Base-by-base conservation (phyloP, 2,329 filamentous ascomycete genomes). In the Aurifilum marmelostoma region DNA sequence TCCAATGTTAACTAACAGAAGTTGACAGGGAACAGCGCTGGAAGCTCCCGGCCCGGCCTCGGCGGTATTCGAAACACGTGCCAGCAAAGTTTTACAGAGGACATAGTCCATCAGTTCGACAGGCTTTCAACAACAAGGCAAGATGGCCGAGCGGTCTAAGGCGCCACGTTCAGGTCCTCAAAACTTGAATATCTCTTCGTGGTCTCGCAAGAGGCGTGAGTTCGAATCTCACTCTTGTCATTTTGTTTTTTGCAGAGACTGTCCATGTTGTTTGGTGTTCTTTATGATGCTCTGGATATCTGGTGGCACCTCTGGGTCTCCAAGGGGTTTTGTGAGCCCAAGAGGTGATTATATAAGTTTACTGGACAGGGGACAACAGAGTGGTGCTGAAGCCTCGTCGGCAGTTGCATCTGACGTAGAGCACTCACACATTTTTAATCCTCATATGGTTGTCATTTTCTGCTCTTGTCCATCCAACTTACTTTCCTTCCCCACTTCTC, bases 71-170 rank as follows among this genome's bases (percentile, higher is more conserved):
- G 29, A 3, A 8, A 60, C 18, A 60, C n/a, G 11, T 37, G 32
- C 7, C 5, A 27, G 58, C 21, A 32, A 7, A 18, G 0, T 37
- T 21, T 24, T 14, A 5, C 11, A 14, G 3, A 8, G 9, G 16
- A 16, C 8, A 58, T 58, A 18, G 34, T 39, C 4, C 1, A 37
- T 11, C 11, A 14, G 9, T 1, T 21, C n/a, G 11, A 14, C 3
- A 3, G 8, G 1, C 21, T 12, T 16, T 12, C 18, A 60, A 41
- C 7, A 24, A 5, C 3, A 16, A 24, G 59, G 59, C 59, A 62
- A 62, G 59, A 62, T 61, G 59, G 59, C 59, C 59, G 59, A 61
- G 59, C 59, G 59, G 59, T 61, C 59, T 41, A 61, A 61, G 59
- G 59, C 59, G 59, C 59, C 39, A 62, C 59, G 59, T 62, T 62